Percentiles rank a stretch among this genome's conserved stretches.
These are phyloP conservation scores for Handroanthus guayacan DNA, from an alignment of 257 asterid species.

Conservation along the genomic window DNA sequence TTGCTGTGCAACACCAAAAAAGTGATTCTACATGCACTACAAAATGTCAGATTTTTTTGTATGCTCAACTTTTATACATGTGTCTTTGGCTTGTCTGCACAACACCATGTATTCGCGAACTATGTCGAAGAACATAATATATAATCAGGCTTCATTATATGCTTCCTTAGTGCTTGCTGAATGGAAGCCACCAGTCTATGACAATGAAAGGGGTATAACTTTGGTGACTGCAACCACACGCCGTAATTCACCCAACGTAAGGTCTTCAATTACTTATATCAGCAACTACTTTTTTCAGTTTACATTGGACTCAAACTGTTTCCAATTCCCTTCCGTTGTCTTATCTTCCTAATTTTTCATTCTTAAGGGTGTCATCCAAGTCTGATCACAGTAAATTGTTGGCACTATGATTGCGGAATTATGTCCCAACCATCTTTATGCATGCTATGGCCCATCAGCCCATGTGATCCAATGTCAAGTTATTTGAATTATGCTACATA, in stretches of 20 bases:
- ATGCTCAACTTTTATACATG: slow-evolving; percentile 7
- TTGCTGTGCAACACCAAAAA: not conserved
- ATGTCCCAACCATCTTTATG: not conserved
- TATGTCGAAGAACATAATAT: slow-evolving; percentile 8
- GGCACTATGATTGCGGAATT: not conserved
- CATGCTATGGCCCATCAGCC: not conserved
- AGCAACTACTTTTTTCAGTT: not conserved
- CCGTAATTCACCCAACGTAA: slow-evolving; percentile 96
- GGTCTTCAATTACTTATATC: slow-evolving; percentile 35
- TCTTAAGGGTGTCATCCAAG: not conserved
- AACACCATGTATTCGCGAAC: slow-evolving; percentile 10
- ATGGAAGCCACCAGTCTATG: slow-evolving; percentile 93
- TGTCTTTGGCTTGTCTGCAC: slow-evolving; percentile 6
- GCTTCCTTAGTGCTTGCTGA: slow-evolving; percentile 68
- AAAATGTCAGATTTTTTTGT: not conserved
- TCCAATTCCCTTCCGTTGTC: not conserved
- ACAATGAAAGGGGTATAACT: slow-evolving; percentile 71
- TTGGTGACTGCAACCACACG: slow-evolving; percentile 96
- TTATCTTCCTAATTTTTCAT: slow-evolving; percentile 11
- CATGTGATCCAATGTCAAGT: slow-evolving; percentile 2
- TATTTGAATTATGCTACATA: slow-evolving; percentile 6
- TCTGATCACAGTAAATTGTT: not conserved
- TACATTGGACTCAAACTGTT: not conserved
- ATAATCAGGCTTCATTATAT: slow-evolving; percentile 24
- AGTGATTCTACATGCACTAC: not conserved